These are phyloP conservation scores for Cercospora berteroae DNA, from an alignment of 2,329 filamentous ascomycete genomes.

Conservation along the genomic window DNA sequence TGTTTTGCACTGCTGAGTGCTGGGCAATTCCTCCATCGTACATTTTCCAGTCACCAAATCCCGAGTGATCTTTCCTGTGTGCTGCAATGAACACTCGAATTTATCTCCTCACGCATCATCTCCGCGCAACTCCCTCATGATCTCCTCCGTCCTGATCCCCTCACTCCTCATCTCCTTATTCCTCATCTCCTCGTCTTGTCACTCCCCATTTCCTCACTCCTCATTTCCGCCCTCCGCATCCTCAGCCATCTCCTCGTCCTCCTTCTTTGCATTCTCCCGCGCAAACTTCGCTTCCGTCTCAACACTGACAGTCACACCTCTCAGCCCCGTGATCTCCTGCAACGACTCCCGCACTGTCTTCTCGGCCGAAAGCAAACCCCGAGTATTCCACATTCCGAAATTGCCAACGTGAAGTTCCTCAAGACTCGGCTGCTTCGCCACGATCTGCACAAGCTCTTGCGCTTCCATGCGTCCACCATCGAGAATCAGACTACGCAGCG, in stretches of 20 bases:
- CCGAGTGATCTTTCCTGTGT: too few relatives aligned
- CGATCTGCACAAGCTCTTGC: neutral
- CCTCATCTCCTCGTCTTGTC: too few relatives aligned
- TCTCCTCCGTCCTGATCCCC: too few relatives aligned
- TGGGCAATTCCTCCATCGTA: too few relatives aligned
- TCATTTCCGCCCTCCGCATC: neutral
- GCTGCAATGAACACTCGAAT: too few relatives aligned
- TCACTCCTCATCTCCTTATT: too few relatives aligned
- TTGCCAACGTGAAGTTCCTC: neutral
- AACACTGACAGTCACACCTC: neutral
- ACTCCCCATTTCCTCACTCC: too few relatives aligned
- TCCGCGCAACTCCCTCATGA: too few relatives aligned
- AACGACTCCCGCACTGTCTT: neutral
- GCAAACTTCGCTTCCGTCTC: neutral
- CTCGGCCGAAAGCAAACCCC: neutral
- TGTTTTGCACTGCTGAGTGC: too few relatives aligned
- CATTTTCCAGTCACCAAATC: too few relatives aligned
- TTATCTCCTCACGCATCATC: too few relatives aligned
- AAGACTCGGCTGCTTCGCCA: neutral
- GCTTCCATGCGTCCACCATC: neutral
- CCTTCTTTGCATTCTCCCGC: neutral
- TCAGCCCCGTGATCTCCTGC: neutral
- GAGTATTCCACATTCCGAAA: neutral
- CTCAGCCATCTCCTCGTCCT: neutral
- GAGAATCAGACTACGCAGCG: neutral